These are phyloP conservation scores for Aureobasidium zeae DNA, from an alignment of 2,329 filamentous ascomycete species.

Conservation along the genomic window DNA sequence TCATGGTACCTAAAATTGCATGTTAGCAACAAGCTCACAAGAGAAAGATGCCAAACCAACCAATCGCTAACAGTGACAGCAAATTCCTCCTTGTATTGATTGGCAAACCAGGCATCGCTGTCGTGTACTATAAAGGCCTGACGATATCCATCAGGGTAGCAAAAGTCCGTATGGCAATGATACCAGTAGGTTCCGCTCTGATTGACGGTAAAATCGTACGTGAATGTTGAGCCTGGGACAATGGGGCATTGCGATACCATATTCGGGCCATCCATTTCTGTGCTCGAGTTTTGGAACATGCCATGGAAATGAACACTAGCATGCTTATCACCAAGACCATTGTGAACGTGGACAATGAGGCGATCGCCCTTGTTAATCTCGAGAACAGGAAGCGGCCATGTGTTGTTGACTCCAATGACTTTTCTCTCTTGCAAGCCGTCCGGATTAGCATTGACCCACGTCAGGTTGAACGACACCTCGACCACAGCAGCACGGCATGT, in stretches of 20 bases:
- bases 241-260: conserved; percentile 61
- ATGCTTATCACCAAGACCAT: conserved; percentile 54
- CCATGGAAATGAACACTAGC: conserved; percentile 70
- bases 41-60: no score
- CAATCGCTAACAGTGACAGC: conserved; percentile 63
- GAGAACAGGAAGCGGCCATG: conserved; percentile 64
- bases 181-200: conserved; percentile 46
- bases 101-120: conserved; percentile 42
- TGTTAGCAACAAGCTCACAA: no score
- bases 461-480: conserved; percentile 44
- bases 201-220: conserved; percentile 56
- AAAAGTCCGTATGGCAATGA: conserved; percentile 46
- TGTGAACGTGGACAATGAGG: conserved; percentile 59
- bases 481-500: conserved; percentile 25
- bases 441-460: conserved; percentile 47
- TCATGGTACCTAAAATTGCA: no score
- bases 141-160: conserved; percentile 60
- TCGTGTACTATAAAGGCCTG: conserved; percentile 60
- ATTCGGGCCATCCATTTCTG: conserved; percentile 62
- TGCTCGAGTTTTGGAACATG: conserved; percentile 66
- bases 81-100: conserved; percentile 51
- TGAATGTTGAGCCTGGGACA: conserved; percentile 51
- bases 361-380: conserved; percentile 66
- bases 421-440: conserved; percentile 43
- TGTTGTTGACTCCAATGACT: conserved; percentile 60